Evolutionary conservation across 163 green algal genomes (phyloP).

Genomic region (Scenedesmus sp.): DNA sequence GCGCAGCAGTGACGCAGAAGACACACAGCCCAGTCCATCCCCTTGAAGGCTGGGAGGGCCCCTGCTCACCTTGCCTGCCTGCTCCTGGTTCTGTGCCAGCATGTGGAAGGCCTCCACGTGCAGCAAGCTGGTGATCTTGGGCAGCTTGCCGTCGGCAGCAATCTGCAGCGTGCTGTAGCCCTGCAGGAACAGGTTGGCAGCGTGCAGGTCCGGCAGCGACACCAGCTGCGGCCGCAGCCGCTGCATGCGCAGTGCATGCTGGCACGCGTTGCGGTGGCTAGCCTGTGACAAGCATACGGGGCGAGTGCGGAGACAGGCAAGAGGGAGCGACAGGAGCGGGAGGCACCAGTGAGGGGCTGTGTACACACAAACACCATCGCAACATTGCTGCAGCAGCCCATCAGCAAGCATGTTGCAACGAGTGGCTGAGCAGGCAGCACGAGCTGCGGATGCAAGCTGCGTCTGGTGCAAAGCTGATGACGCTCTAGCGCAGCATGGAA

Average conservation of each 20-base stretch:
- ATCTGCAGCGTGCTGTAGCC: slow-evolving; percentile 41
- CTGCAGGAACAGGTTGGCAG: slow-evolving; percentile 55
- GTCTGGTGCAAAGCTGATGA: too few species aligned
- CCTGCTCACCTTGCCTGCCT: slow-evolving; percentile 34
- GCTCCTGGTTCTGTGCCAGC: slow-evolving; percentile 34
- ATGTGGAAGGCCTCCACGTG: slow-evolving; percentile 51
- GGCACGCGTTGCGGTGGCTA: slow-evolving; percentile 11
- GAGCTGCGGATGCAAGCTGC: too few species aligned
- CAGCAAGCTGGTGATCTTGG: slow-evolving; percentile 38
- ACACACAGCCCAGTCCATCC: background rate
- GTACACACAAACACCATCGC: too few species aligned
- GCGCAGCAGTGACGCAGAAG: background rate
- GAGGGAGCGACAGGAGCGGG: background rate
- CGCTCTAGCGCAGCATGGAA: too few species aligned
- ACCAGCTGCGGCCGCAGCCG: background rate
- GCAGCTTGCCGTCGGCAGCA: slow-evolving; percentile 48
- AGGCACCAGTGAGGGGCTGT: background rate
- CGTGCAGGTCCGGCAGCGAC: slow-evolving; percentile 45
- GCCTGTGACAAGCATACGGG: background rate
- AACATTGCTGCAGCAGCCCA: too few species aligned
- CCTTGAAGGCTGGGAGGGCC: too few species aligned
- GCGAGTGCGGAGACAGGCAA: background rate
- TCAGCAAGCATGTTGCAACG: background rate
- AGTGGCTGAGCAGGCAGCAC: too few species aligned
- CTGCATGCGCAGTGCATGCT: background rate